phyloP scores from a whole-genome alignment of 305 asterid genomes.

The Ajuga reptans region DNA sequence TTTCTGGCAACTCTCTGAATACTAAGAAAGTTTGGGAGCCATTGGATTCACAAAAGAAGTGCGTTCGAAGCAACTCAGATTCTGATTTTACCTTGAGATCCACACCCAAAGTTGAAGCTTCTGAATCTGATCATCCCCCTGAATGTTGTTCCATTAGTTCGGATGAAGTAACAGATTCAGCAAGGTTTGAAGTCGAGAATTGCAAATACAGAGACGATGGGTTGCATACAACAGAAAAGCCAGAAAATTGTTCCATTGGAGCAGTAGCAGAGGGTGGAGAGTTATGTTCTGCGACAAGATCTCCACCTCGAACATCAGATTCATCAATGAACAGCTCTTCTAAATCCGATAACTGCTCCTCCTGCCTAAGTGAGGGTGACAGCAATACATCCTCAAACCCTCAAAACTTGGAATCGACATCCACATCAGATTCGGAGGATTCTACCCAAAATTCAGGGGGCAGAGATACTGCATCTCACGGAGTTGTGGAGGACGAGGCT shows the following conservation, averaged over 20 bases:
- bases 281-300: slow-evolving; percentile 22
- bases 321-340: slow-evolving; percentile 46
- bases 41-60: slow-evolving; percentile 67
- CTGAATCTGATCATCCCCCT: slow-evolving; percentile 43
- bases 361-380: slow-evolving; percentile 90
- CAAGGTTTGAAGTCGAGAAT: too few relatives aligned
- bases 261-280: slow-evolving; percentile 36
- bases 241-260: slow-evolving; percentile 32
- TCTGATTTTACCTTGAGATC: slow-evolving; percentile 60
- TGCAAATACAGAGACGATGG: slow-evolving; percentile 24
- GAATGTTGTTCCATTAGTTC: slow-evolving; percentile 43
- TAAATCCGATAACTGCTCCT: slow-evolving; percentile 73
- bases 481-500: slow-evolving; percentile 27
- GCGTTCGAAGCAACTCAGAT: slow-evolving; percentile 57
- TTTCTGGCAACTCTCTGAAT: slow-evolving; percentile 33
- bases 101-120: slow-evolving; percentile 42
- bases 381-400: slow-evolving; percentile 55
- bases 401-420: slow-evolving; percentile 59
- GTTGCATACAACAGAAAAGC: slow-evolving; percentile 26
- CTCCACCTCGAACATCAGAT: slow-evolving; percentile 31
- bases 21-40: slow-evolving; percentile 96
- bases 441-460: slow-evolving; percentile 45
- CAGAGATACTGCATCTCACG: slow-evolving; percentile 22
- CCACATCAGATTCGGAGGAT: slow-evolving; percentile 80
- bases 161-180: slow-evolving; percentile 27